Evolutionary conservation across 169 alveolate species (phyloP), one percentile per base, ranked within the genome.

Genomic region (Plasmodium gallinaceum): DNA sequence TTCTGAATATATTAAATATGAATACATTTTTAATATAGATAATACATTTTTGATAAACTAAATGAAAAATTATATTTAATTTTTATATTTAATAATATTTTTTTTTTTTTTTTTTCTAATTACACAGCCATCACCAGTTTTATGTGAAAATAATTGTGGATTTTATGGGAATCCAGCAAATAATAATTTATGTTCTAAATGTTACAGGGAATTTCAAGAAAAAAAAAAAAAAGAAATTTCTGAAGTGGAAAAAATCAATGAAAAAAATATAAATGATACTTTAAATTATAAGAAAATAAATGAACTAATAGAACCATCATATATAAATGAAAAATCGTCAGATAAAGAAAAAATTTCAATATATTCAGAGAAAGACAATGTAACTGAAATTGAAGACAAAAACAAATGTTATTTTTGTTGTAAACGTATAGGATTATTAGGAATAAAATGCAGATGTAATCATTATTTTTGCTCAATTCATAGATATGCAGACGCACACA

Each of bases 401-500:
- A 91, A 88, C 22, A 93, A 98, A 54, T 98, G 99, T 75, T 93
- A 92, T 80, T 74, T 88, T 45, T 98, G 99, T 93, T 95, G 95
- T 87, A 95, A 90, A 78, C 93, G 94, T 88, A 95, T 97, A 24
- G 99, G 99, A 24, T 91, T 97, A 37, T 74, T 97, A 73, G 99
- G 98, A 0, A 96, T 98, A 78, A 87, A 73, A 61, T 98, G 99
- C 91, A 95, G 98, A 69, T 98, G 99, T 94, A 94, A 95, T 58
- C 93, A 90, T 71, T 80, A 88, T 46, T 98, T 96, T 87, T 98
- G 99, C 76, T 93, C 98, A 32, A 94, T 93, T 71, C 99, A 98
- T 89, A 94, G 99, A 43, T 95, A 97, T 75, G 98, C 99, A 1
- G 99, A 97, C 64, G 93, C 94, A 3, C 99, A 98, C 92, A 93